Percentiles rank a stretch among this genome's conserved stretches.
phyloP scores from a whole-genome alignment of 2,329 filamentous ascomycete genomes.

The Claviceps sorghi region DNA sequence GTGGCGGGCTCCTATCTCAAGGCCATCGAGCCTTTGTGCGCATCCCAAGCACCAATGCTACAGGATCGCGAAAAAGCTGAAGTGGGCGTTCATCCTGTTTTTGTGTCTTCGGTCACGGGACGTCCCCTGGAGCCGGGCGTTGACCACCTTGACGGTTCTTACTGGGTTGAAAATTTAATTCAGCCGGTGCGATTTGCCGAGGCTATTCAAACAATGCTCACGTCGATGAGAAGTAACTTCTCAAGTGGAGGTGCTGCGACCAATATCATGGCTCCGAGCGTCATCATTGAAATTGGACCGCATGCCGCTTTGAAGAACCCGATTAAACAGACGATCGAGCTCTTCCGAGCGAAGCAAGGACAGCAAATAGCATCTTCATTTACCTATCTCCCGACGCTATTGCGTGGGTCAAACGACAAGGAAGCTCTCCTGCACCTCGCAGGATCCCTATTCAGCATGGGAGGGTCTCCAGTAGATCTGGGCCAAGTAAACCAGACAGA shows the following conservation, averaged over 20 bases:
- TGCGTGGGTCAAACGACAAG: conserved; percentile 5
- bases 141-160: conserved; percentile 3
- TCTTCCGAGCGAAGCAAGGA: conserved; percentile 13
- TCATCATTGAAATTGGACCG: conserved; percentile 30
- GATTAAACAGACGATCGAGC: conserved; percentile 24
- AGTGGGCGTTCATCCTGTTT: neutral
- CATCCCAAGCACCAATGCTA: neutral
- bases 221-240: neutral
- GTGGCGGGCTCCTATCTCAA: conserved; percentile 4
- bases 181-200: conserved; percentile 14
- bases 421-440: conserved; percentile 17
- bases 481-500: conserved; percentile 23
- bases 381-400: conserved; percentile 6
- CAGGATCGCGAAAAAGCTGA: neutral
- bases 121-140: neutral
- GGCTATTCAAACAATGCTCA: conserved; percentile 3
- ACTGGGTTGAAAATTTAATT: conserved; percentile 13
- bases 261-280: conserved; percentile 2
- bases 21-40: conserved; percentile 2
- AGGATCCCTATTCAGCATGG: conserved; percentile 25
- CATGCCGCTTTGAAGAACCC: conserved; percentile 30
- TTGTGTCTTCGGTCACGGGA: conserved; percentile 5
- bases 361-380: conserved; percentile 1
- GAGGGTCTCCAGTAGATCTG: conserved; percentile 23
- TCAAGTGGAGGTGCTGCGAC: neutral